phyloP scores from a whole-genome alignment of 2,329 filamentous ascomycete species.

The Fusarium sambucinum region DNA sequence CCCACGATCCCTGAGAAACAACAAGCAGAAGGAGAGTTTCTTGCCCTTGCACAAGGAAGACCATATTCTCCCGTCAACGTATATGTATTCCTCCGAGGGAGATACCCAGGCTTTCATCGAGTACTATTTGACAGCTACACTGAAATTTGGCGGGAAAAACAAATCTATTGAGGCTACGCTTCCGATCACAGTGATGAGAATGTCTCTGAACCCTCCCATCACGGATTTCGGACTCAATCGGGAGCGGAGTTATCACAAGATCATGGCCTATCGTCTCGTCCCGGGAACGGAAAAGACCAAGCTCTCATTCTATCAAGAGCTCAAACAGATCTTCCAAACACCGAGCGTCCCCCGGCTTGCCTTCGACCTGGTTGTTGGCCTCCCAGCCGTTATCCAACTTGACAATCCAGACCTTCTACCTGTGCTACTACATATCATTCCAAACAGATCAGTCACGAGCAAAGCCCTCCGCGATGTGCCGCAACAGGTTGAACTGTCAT shows the following conservation, averaged over 20 bases:
- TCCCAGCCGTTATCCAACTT: constrained; percentile 50
- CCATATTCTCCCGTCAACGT: constrained; percentile 21
- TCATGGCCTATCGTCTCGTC: constrained; percentile 49
- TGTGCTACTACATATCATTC: constrained; percentile 39
- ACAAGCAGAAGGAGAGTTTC: neutral
- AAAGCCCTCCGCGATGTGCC: constrained; percentile 30
- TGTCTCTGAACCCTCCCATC: constrained; percentile 30
- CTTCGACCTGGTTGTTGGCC: constrained; percentile 46
- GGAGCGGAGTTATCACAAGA: neutral
- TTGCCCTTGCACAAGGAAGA: constrained; percentile 2
- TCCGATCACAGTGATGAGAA: constrained; percentile 41
- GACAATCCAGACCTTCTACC: constrained; percentile 45
- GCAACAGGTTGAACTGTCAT: constrained; percentile 36
- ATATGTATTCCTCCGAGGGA: neutral
- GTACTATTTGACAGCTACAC: constrained; percentile 52
- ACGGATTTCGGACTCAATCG: constrained; percentile 25
- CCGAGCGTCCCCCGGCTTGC: constrained; percentile 53
- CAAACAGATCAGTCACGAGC: constrained; percentile 38
- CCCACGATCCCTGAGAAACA: neutral
- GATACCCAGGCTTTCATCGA: constrained; percentile 42
- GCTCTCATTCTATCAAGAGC: constrained; percentile 52
- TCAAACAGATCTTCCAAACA: constrained; percentile 51
- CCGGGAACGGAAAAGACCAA: constrained; percentile 51
- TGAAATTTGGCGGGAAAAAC: constrained; percentile 27
- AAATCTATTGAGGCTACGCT: constrained; percentile 28